Conservation (phyloP, 768 basidiomycete genomes). For the Serendipita sp. region DNA sequence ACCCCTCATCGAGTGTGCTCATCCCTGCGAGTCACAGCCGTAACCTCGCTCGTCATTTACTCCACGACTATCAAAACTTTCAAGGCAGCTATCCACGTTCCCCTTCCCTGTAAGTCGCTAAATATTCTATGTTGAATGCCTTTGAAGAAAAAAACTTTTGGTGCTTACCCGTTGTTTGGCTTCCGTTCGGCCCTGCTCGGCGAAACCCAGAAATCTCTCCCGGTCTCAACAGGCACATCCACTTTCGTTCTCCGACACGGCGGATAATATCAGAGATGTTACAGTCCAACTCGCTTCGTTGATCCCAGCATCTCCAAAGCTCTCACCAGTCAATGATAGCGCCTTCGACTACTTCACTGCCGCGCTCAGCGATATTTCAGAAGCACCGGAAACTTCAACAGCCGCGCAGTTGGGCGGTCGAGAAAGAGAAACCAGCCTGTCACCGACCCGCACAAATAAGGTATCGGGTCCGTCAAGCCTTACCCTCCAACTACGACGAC, state of each 20-base stretch:
- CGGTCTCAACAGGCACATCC: slow-evolving; percentile 2
- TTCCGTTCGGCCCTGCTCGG: slow-evolving; percentile 1
- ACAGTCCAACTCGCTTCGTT: slow-evolving; percentile 52
- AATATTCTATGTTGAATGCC: not conserved
- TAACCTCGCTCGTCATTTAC: not conserved
- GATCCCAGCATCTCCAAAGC: slow-evolving; percentile 14
- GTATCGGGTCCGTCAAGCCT: not conserved
- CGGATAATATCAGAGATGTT: slow-evolving; percentile 45
- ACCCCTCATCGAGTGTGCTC: not conserved
- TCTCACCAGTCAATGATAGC: not conserved
- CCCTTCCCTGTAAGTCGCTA: not conserved
- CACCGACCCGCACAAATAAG: not conserved
- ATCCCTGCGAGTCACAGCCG: not conserved
- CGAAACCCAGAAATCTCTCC: slow-evolving; percentile 2
- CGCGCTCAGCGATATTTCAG: slow-evolving; percentile 13
- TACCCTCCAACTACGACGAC: not conserved
- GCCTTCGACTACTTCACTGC: slow-evolving; percentile 6
- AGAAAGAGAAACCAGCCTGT: not conserved
- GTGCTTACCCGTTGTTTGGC: not conserved
- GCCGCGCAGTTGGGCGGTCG: not conserved
- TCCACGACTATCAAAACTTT: not conserved
- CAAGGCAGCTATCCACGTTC: not conserved
- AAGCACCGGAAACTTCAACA: slow-evolving; percentile 7
- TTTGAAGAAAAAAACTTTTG: too few relatives aligned
- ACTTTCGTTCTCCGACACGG: slow-evolving; percentile 32